A percentile compares a stretch with the other conserved stretches of the same genome.
These are phyloP conservation scores for Schoenoplectus triqueter DNA, from an alignment of 202 grass and related monocot species.

Conservation along the genomic window DNA sequence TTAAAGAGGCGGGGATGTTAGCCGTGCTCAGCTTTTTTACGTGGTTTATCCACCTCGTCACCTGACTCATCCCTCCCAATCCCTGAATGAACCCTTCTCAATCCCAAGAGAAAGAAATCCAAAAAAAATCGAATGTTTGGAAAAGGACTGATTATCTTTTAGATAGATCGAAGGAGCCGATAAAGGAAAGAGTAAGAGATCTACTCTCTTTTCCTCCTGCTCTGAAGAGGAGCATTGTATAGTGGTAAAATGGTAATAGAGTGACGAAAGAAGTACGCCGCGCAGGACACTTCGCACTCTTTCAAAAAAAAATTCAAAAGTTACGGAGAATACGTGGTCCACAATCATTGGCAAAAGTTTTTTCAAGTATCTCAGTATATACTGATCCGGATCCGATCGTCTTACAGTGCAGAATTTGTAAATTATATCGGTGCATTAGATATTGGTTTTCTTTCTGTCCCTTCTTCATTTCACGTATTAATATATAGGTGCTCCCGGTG, in stretches of 20 bases:
- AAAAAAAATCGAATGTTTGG: not conserved
- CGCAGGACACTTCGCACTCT: not conserved
- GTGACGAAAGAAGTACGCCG: not conserved
- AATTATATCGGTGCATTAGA: not conserved
- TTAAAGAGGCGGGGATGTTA: conserved; percentile 55
- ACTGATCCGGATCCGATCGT: not conserved
- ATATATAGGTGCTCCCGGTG: not conserved
- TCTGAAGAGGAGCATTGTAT: not conserved
- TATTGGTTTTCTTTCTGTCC: not conserved
- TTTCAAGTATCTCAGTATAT: not conserved
- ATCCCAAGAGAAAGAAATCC: not conserved
- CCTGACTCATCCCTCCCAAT: conserved; percentile 44
- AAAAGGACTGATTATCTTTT: not conserved
- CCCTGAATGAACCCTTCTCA: conserved; percentile 16
- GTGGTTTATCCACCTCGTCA: conserved; percentile 71
- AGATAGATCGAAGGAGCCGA: not conserved
- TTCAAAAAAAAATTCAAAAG: not conserved
- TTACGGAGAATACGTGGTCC: not conserved
- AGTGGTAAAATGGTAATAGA: not conserved
- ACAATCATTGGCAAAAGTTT: not conserved
- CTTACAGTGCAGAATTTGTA: not conserved
- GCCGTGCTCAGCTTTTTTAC: conserved; percentile 54
- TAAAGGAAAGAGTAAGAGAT: not conserved
- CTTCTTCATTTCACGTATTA: not conserved
- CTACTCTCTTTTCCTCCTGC: not conserved